Evolutionary conservation across 805 yeast genomes (phyloP).

Genomic region (Starmerella geochares): DNA sequence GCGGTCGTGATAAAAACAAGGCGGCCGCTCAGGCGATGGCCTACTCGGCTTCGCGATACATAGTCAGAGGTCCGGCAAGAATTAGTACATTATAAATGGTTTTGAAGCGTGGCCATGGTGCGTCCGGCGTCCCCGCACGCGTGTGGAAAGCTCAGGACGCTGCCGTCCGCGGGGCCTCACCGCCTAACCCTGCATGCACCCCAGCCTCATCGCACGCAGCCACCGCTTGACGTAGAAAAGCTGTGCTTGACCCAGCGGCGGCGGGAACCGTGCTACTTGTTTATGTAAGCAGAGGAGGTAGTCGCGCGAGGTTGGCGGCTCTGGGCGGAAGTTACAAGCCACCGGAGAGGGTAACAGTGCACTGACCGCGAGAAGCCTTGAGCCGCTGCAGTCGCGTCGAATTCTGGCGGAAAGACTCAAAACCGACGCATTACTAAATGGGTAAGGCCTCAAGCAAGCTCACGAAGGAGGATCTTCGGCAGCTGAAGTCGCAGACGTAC

Average conservation of each 20-base stretch:
- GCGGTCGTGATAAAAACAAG: too few species aligned
- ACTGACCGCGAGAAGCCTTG: background rate
- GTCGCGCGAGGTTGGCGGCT: background rate
- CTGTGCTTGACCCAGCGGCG: too few species aligned
- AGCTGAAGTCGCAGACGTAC: conserved; percentile 73
- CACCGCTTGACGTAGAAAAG: too few species aligned
- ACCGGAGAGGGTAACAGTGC: background rate
- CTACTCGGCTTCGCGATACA: too few species aligned
- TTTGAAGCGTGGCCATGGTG: too few species aligned
- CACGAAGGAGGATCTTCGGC: conserved; percentile 78
- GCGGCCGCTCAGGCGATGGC: too few species aligned
- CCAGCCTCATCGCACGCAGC: background rate
- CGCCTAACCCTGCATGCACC: conserved; percentile 3
- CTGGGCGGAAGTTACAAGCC: background rate
- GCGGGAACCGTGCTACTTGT: too few species aligned
- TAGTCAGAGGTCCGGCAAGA: too few species aligned
- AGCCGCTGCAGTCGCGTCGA: background rate
- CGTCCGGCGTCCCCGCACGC: too few species aligned
- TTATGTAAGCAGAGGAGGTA: background rate
- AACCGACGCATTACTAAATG: conserved; percentile 39
- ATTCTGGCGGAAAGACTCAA: background rate
- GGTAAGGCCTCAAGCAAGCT: conserved; percentile 91
- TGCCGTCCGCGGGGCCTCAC: too few species aligned
- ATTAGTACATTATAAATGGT: too few species aligned
- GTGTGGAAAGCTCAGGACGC: too few species aligned